Conservation (phyloP, 2,329 filamentous ascomycete species). For the Paecilomyces variotii region DNA sequence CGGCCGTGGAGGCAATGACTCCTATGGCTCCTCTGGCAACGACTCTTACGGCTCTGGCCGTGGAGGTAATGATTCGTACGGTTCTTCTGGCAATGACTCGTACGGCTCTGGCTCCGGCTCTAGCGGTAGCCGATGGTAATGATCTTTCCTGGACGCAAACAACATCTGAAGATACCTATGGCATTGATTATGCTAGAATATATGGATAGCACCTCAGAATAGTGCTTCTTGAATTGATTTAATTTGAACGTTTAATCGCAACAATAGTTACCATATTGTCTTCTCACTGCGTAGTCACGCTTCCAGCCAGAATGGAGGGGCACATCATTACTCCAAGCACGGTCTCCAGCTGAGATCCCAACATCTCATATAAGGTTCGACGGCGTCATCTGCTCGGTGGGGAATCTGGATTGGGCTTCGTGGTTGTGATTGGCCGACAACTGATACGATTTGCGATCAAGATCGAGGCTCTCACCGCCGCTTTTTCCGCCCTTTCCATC, state of each 20-base stretch:
- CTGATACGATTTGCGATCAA: neutral
- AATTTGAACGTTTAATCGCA: neutral
- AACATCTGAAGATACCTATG: neutral
- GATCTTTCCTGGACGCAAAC: neutral
- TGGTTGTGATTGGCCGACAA: neutral
- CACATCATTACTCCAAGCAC: neutral
- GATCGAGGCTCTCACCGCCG: slow-evolving; percentile 1
- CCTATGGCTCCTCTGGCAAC: neutral
- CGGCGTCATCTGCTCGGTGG: neutral
- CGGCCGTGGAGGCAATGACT: neutral
- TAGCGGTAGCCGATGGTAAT: neutral
- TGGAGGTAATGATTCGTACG: neutral
- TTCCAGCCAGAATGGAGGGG: neutral
- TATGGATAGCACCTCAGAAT: neutral
- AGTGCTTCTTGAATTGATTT: neutral
- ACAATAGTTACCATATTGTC: neutral
- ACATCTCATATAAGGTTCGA: neutral
- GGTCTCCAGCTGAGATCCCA: neutral
- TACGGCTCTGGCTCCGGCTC: neutral
- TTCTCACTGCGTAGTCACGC: neutral
- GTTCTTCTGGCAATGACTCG: slow-evolving; percentile 7
- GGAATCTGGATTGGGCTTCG: too few species aligned
- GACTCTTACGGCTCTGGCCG: slow-evolving; percentile 5
- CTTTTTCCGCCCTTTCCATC: neutral
- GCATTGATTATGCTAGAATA: neutral